Evolutionary conservation across 2,329 filamentous ascomycete genomes (phyloP).

Genomic region (Ascochyta koolunga): DNA sequence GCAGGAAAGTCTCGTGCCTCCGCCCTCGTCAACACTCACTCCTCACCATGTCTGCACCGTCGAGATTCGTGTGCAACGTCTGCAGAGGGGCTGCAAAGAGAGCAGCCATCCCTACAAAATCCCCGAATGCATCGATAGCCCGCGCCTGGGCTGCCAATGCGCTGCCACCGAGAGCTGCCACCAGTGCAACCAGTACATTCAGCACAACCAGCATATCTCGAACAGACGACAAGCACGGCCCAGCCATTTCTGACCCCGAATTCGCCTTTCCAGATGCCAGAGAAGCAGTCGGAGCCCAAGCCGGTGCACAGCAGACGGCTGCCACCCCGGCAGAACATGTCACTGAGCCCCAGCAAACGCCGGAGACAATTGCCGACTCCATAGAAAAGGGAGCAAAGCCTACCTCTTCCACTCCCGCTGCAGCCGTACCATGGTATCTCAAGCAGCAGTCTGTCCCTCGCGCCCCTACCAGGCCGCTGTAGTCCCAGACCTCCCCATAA

Average conservation of each 20-base stretch:
- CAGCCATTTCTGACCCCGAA: constrained; percentile 16
- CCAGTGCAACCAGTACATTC: constrained; percentile 28
- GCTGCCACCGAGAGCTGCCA: constrained; percentile 10
- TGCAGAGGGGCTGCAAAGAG: constrained; percentile 24
- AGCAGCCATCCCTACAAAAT: neutral
- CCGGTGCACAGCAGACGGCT: neutral
- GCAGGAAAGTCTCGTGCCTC: constrained; percentile 11
- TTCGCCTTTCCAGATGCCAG: constrained; percentile 18
- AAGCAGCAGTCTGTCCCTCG: constrained; percentile 53
- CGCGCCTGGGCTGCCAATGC: constrained; percentile 8
- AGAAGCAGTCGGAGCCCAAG: neutral
- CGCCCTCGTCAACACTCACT: constrained; percentile 11
- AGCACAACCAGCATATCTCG: constrained; percentile 26
- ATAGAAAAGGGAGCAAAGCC: constrained; percentile 3
- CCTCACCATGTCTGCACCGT: constrained; percentile 27
- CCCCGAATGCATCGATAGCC: constrained; percentile 11
- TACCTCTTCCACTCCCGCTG: constrained; percentile 10
- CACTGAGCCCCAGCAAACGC: neutral
- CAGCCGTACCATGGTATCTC: constrained; percentile 79
- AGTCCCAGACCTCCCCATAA: constrained; percentile 68
- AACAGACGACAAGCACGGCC: constrained; percentile 22
- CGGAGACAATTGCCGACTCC: constrained; percentile 7
- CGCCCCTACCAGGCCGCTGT: constrained; percentile 57
- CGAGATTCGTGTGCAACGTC: constrained; percentile 32
- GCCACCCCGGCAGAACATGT: neutral